Evolutionary conservation across 2,329 filamentous ascomycete species (phyloP).

Genomic region (Talaromyces sp.): DNA sequence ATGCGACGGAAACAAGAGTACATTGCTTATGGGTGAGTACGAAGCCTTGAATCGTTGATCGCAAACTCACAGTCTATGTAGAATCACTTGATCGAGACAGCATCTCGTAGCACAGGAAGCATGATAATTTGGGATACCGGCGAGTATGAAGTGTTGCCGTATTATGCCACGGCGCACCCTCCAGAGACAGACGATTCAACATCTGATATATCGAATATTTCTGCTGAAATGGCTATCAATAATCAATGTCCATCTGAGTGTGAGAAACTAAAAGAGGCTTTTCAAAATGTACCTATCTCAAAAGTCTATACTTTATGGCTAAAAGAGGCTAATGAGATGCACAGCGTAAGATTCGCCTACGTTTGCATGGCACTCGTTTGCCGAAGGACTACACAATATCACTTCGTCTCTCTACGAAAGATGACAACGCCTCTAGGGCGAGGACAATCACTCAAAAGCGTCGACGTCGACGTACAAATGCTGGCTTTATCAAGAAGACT

Average conservation of each 20-base stretch:
- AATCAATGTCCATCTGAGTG: constrained; percentile 32
- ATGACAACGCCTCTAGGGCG: constrained; percentile 23
- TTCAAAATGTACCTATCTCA: constrained; percentile 40
- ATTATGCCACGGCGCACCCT: constrained; percentile 33
- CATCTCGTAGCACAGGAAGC: constrained; percentile 55
- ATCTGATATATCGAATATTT: constrained; percentile 25
- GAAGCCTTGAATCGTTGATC: background rate
- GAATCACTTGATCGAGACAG: constrained; percentile 63
- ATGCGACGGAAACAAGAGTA: constrained; percentile 62
- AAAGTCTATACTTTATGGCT: background rate
- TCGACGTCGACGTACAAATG: constrained; percentile 25
- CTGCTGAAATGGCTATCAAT: background rate
- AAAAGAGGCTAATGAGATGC: background rate
- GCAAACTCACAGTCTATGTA: constrained; percentile 26
- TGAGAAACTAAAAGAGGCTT: constrained; percentile 53
- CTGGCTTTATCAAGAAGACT: constrained; percentile 9
- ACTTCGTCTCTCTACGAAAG: constrained; percentile 49
- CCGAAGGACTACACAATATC: constrained; percentile 56
- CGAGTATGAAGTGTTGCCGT: constrained; percentile 56
- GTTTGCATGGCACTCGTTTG: constrained; percentile 55
- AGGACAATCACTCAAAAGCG: constrained; percentile 23
- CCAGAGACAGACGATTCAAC: constrained; percentile 39
- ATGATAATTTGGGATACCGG: constrained; percentile 65
- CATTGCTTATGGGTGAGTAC: constrained; percentile 58
- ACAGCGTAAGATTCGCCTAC: constrained; percentile 57